Evolutionary conservation across 768 basidiomycete genomes (phyloP).

Genomic region (Sutorius australiensis): DNA sequence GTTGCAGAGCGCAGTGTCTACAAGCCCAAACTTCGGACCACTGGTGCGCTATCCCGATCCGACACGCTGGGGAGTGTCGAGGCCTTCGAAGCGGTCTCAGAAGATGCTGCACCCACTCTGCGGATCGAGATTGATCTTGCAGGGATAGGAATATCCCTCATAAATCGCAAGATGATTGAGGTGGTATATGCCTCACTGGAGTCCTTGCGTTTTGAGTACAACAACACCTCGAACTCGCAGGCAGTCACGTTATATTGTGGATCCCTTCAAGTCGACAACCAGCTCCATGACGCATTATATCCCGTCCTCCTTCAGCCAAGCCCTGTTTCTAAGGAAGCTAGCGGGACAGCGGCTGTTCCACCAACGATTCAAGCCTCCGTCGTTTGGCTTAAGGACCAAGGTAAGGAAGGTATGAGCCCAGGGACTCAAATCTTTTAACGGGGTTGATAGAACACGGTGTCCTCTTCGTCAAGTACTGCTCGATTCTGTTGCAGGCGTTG

Average conservation of each 20-base stretch:
- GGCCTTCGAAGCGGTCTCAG: slow-evolving; percentile 80
- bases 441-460: slow-evolving; percentile 83
- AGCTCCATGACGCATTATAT: slow-evolving; percentile 92
- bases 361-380: slow-evolving; percentile 89
- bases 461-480: slow-evolving; percentile 96
- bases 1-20: slow-evolving; percentile 82
- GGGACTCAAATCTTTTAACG: neutral
- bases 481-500: slow-evolving; percentile 87
- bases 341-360: slow-evolving; percentile 65
- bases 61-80: slow-evolving; percentile 70
- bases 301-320: slow-evolving; percentile 95
- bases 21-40: slow-evolving; percentile 61
- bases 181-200: slow-evolving; percentile 84
- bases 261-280: slow-evolving; percentile 94
- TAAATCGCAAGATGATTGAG: slow-evolving; percentile 85
- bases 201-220: slow-evolving; percentile 79
- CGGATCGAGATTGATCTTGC: slow-evolving; percentile 72
- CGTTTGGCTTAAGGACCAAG: slow-evolving; percentile 90
- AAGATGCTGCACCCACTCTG: slow-evolving; percentile 65
- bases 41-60: slow-evolving; percentile 47
- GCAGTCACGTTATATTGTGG: slow-evolving; percentile 77
- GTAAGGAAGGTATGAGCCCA: slow-evolving; percentile 36
- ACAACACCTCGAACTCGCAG: slow-evolving; percentile 72
- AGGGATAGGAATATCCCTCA: slow-evolving; percentile 87
- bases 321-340: slow-evolving; percentile 72